Evolutionary conservation across 2,329 filamentous ascomycete genomes (phyloP), one percentile per base, ranked within the genome.

Genomic region (Periconia sp.): DNA sequence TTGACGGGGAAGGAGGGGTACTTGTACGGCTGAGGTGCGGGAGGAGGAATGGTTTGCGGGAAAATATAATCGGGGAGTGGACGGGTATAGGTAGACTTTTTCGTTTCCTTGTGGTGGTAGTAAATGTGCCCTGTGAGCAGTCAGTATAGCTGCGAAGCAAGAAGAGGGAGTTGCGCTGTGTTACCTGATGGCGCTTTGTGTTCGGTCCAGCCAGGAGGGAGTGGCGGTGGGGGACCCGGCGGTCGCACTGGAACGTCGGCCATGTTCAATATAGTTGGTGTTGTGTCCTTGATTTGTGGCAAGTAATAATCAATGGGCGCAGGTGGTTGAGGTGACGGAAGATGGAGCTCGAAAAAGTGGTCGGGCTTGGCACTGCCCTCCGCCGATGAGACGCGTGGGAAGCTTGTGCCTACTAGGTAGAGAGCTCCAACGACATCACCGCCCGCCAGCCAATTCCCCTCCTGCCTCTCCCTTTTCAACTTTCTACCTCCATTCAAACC

Each of bases 181-280:
- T 27, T 74, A 84, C 85, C 85, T 47, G 88, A 88, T 6, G 92
- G 92, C 49, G 92, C 91, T 75, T 87, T 92, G 76, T 97, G 92
- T 74, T 96, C 90, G n/a, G 89, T 91, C 92, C 92, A 97, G 58
- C 91, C 92, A 42, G 87, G 81, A 27, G 87, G 88, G 1, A 97
- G 79, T 35, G 89, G 85, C 44, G 84, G 79, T 5, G 67, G 60
- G 1, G 62, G 64, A 18, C 66, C 55, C 37, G 76, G 63, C 20
- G 69, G 68, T 48, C 69, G 61, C 35, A 53, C 53, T 20, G 71
- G 69, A 23, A 71, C 47, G 23, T 67, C 65, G 3, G 69, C 59
- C 69, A 73, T 72, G 17, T 15, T 48, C 40, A 23, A 18, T 23
- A 20, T 46, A 14, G 18, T 45, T 27, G 23, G 8, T 27, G 23